Evolutionary conservation across 129 eudicot genomes (phyloP), one percentile per base, ranked within the genome.

Genomic region (Scalesia atractyloides): DNA sequence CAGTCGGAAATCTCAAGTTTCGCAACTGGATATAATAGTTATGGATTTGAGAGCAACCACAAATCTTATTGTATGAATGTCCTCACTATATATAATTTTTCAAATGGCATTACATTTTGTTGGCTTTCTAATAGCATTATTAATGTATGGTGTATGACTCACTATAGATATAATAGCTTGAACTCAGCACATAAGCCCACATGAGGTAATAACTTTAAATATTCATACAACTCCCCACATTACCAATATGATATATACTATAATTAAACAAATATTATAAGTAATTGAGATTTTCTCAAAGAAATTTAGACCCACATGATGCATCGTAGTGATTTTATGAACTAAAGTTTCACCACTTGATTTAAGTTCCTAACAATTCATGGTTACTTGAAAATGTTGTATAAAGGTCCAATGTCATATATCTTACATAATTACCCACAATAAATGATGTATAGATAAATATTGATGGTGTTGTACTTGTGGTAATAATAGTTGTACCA

Each of bases 401-500:
- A 9, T 68, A 36, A 9, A 15, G 46, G 64, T 70, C 51, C 72
- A 70, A 39, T 78, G 60, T 52, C 54, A 70, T 50, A 78, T 52
- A 53, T 70, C 56, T 15, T 61, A 51, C 76, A 39, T 51, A 78
- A 62, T 77, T 78, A 62, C 67, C 48, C 65, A 50, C 72, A 62
- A 70, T 78, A 78, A 78, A 78, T 34, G 60, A 70, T 52, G 73
- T 64, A 64, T 78, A 78, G 77, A 53, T 78, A 78, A 50, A 36
- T 70, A 63, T 63, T 63, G 70, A 72, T 71, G 82, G 53, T 51
- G 19, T 33, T 71, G 82, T 71, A 71, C 82, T 70, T 70, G 82
- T 66, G 56, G 60, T 64, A 78, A 64, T 71, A 63, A 71, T 78
- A 71, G 82, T 26, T 53, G 82, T 78, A 78, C 77, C 72, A 64